phyloP scores from a whole-genome alignment of 1,284 basidiomycete species.

The Tilletia setariae region DNA sequence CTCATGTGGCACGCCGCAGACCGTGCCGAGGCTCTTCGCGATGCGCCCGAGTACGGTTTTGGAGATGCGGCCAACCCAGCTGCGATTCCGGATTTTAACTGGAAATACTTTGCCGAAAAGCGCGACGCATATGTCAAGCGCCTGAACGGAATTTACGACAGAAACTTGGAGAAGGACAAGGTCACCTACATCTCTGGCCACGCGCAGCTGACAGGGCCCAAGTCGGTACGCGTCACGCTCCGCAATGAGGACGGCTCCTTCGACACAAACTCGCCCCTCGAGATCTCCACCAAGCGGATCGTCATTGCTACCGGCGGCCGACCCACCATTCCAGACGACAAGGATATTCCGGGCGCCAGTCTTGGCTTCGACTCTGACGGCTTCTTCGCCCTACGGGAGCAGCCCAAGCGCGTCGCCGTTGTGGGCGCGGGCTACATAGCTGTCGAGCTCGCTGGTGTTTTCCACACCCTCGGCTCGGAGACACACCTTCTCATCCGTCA shows the following conservation, averaged over 20 bases:
- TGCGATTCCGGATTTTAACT: constrained; percentile 67
- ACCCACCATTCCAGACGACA: constrained; percentile 75
- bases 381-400: constrained; percentile 86
- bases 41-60: constrained; percentile 75
- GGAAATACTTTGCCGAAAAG: constrained; percentile 85
- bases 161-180: constrained; percentile 79
- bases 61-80: constrained; percentile 21
- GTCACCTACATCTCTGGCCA: constrained; percentile 84
- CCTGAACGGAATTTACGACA: constrained; percentile 82
- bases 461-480: constrained; percentile 60
- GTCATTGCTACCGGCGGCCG: constrained; percentile 78
- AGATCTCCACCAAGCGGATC: constrained; percentile 44
- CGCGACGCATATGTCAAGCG: constrained; percentile 90
- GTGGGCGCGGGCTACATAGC: constrained; percentile 97
- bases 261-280: constrained; percentile 38
- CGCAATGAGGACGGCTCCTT: constrained; percentile 59
- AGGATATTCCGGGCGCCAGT: constrained; percentile 79
- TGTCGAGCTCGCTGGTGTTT: constrained; percentile 64
- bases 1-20: constrained; percentile 99
- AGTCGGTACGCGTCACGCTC: constrained; percentile 47
- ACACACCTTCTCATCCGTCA: constrained; percentile 87
- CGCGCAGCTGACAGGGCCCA: constrained; percentile 57
- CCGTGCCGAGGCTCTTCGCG: constrained; percentile 70
- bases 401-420: constrained; percentile 88
- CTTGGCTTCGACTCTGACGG: constrained; percentile 91